phyloP scores from a whole-genome alignment of 805 yeast species.

The Limtongia smithiae region DNA sequence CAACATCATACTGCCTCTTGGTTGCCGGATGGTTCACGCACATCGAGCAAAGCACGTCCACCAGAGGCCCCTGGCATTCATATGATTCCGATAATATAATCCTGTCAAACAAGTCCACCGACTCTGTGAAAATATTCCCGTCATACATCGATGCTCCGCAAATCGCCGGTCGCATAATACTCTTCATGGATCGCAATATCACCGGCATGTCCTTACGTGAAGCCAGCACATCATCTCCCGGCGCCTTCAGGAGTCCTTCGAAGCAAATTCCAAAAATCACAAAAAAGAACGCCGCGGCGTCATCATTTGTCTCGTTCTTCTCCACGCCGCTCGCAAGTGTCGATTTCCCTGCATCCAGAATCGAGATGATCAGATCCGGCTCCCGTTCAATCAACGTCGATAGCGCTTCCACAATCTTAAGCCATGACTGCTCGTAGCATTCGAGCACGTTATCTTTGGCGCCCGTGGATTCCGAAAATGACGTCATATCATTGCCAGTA shows the following conservation, averaged over 20 bases:
- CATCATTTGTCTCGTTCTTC: conserved; percentile 30
- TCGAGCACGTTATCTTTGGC: conserved; percentile 34
- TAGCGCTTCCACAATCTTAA: conserved; percentile 71
- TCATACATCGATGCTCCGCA: conserved; percentile 59
- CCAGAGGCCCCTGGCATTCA: conserved; percentile 47
- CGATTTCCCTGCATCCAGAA: conserved; percentile 57
- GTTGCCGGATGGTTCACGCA: conserved; percentile 46
- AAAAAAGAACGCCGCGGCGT: conserved; percentile 55
- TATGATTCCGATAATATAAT: conserved; percentile 53
- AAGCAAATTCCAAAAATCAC: conserved; percentile 80
- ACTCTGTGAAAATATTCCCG: conserved; percentile 68
- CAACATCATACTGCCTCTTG: conserved; percentile 15
- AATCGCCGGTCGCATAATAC: conserved; percentile 54
- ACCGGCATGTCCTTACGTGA: conserved; percentile 39
- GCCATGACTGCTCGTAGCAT: conserved; percentile 62
- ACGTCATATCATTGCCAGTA: conserved; percentile 4
- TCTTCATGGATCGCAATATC: conserved; percentile 48
- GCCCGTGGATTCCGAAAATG: conserved; percentile 2
- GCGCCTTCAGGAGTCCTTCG: conserved; percentile 58
- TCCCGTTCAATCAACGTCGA: conserved; percentile 59
- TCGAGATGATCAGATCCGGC: conserved; percentile 43
- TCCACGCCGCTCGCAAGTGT: no score
- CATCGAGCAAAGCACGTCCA: conserved; percentile 57
- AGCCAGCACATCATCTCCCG: conserved; percentile 27
- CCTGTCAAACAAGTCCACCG: conserved; percentile 71